phyloP scores from a whole-genome alignment of 192 early-diverging fungal species.

The Entophlyctis luteolus region DNA sequence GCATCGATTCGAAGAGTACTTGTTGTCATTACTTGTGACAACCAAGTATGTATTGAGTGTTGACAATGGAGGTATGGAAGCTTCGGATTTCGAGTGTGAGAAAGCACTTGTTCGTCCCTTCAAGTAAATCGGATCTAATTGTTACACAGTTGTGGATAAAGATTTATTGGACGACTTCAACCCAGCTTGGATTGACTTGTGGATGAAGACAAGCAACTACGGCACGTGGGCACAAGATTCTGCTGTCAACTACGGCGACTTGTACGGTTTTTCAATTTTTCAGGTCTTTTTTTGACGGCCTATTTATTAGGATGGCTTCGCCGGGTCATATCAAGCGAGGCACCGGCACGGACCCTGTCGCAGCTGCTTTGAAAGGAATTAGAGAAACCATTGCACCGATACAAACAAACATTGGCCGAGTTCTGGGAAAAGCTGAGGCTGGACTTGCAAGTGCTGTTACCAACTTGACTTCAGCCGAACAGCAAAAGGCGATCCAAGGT shows the following conservation, averaged over 20 bases:
- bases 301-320: background rate
- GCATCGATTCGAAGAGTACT: conserved; percentile 4
- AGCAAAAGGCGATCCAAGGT: conserved; percentile 10
- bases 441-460: conserved; percentile 5
- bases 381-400: conserved; percentile 15
- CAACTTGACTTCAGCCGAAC: background rate
- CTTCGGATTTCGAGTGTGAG: background rate
- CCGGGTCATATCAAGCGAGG: background rate
- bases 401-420: conserved; percentile 8
- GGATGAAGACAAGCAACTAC: conserved; percentile 10
- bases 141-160: background rate
- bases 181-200: background rate
- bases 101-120: background rate
- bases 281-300: background rate
- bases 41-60: background rate
- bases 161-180: conserved; percentile 13
- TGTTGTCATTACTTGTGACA: background rate
- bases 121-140: background rate
- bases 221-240: background rate
- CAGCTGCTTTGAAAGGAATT: background rate
- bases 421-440: conserved; percentile 15
- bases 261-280: background rate
- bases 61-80: background rate
- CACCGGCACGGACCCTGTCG: background rate
- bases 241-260: background rate